phyloP scores from a whole-genome alignment of 1,139 yeast genomes.

The Yamadazyma kanchanaburiensis region DNA sequence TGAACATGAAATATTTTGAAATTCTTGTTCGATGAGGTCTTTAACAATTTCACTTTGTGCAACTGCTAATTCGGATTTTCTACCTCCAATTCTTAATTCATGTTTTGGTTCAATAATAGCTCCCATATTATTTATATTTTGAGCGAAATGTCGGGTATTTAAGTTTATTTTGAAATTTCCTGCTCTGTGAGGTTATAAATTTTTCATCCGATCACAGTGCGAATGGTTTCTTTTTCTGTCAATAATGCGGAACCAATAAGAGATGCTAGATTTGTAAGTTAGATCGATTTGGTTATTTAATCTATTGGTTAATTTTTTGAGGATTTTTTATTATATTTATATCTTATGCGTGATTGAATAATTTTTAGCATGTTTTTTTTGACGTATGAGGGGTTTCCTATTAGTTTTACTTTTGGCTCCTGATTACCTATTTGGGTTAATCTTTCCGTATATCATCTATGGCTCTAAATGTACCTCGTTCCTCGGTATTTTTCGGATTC shows the following conservation, averaged over 20 bases:
- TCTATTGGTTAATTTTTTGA: too few species aligned
- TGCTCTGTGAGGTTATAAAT: constrained; percentile 4
- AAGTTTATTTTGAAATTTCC: background rate
- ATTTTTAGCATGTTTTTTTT: too few species aligned
- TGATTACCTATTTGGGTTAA: too few species aligned
- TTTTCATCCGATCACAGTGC: constrained; percentile 4
- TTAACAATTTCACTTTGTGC: constrained; percentile 79
- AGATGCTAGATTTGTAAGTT: constrained; percentile 3
- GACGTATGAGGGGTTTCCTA: too few species aligned
- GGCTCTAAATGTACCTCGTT: too few species aligned
- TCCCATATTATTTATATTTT: background rate
- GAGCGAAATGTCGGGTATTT: background rate
- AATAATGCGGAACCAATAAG: constrained; percentile 6
- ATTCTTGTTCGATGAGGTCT: constrained; percentile 50
- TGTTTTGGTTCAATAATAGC: background rate
- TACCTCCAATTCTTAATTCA: constrained; percentile 67
- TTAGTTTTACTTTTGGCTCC: too few species aligned
- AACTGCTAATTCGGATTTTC: constrained; percentile 85
- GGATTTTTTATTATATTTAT: too few species aligned
- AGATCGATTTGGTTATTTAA: too few species aligned
- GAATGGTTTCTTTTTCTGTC: constrained; percentile 1
- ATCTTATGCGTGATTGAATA: too few species aligned
- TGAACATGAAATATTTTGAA: constrained; percentile 59
- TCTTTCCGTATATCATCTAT: too few species aligned
- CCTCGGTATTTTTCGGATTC: too few species aligned